phyloP scores from a whole-genome alignment of 805 yeast species.

The Hyphopichia homilentoma region DNA sequence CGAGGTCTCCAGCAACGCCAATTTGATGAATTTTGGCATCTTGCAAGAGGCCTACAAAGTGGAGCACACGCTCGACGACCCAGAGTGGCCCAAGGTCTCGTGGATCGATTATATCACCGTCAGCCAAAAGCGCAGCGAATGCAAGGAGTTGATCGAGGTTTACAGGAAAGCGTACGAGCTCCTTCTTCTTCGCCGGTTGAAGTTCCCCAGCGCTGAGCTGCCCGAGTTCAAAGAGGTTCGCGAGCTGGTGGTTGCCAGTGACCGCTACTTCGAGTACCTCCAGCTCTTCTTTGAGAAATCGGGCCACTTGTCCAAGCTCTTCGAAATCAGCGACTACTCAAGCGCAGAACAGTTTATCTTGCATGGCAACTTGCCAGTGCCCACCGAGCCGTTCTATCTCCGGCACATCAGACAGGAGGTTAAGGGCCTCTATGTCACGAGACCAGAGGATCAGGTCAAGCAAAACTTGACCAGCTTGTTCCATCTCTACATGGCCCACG shows the following conservation, averaged over 20 bases:
- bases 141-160: constrained; percentile 19
- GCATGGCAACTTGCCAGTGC: constrained; percentile 16
- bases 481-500: constrained; percentile 11
- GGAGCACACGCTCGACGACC: constrained; percentile 25
- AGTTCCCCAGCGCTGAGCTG: background rate
- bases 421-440: background rate
- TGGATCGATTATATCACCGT: constrained; percentile 35
- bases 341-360: constrained; percentile 31
- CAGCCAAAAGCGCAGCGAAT: constrained; percentile 22
- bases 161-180: constrained; percentile 35
- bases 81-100: constrained; percentile 33
- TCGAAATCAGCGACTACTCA: constrained; percentile 26
- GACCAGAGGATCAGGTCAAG: constrained; percentile 3
- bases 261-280: constrained; percentile 1
- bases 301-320: constrained; percentile 6
- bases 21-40: constrained; percentile 20
- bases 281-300: background rate
- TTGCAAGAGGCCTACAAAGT: constrained; percentile 23
- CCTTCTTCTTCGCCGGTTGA: constrained; percentile 7
- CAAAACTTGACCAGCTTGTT: constrained; percentile 13
- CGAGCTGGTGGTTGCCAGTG: constrained; percentile 6
- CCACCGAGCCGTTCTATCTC: constrained; percentile 14
- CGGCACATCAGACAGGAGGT: background rate
- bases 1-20: constrained; percentile 11
- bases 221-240: constrained; percentile 1